phyloP scores from a whole-genome alignment of 345 rosid species.

The Reutealis trisperma region DNA sequence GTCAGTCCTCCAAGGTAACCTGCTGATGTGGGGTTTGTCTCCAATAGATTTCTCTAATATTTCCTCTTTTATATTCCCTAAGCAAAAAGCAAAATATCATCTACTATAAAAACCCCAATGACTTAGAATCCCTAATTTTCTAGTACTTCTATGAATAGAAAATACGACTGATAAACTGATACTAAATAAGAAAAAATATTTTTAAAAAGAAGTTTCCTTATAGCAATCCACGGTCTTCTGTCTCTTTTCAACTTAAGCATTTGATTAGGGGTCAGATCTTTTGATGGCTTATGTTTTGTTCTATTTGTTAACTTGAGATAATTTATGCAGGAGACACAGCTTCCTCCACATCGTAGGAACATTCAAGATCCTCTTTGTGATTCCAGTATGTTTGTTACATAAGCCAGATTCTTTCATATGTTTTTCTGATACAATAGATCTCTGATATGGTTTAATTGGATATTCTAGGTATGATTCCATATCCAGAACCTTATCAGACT shows the following conservation, averaged over 20 bases:
- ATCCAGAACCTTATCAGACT: slow-evolving; percentile 37
- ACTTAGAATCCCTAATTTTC: background rate
- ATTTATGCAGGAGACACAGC: slow-evolving; percentile 32
- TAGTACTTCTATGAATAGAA: background rate
- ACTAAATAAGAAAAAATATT: background rate
- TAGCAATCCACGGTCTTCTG: background rate
- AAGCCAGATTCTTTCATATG: slow-evolving; percentile 19
- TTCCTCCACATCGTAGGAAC: slow-evolving; percentile 28
- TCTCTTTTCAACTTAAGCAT: background rate
- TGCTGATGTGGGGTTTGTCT: background rate
- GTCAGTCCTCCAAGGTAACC: background rate
- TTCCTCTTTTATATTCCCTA: background rate
- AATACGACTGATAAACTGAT: background rate
- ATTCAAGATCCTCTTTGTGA: slow-evolving; percentile 35
- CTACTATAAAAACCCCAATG: background rate
- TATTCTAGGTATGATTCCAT: slow-evolving; percentile 32
- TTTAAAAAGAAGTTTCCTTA: background rate
- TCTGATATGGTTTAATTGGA: background rate
- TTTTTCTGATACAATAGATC: background rate
- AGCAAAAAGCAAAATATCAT: background rate
- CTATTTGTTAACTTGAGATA: slow-evolving; percentile 14
- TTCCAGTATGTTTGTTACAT: slow-evolving; percentile 29
- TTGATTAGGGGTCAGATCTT: slow-evolving; percentile 21
- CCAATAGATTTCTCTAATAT: background rate
- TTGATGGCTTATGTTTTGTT: background rate